Evolutionary conservation across 129 eudicot genomes (phyloP), one percentile per base, ranked within the genome.

Genomic region (Arctium lappa): DNA sequence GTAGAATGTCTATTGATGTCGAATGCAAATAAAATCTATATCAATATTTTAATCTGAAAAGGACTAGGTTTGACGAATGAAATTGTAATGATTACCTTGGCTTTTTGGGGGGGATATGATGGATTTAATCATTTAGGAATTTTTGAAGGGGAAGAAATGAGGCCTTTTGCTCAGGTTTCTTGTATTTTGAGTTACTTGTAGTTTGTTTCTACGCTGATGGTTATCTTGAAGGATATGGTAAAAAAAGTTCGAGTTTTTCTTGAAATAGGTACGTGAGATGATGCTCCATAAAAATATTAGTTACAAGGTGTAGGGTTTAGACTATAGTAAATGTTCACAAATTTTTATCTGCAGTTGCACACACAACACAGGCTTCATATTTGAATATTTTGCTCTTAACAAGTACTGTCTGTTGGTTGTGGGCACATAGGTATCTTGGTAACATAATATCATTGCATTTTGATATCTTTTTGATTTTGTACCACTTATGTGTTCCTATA

Each of bases 1-100:
- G 2, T 70, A 48, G 7, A 70, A 1, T 70, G 68, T 33, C 3
- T 29, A 32, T 81, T 38, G 42, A 73, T 73, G 48, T 40, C 44
- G 68, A 39, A 40, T 62, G 65, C 40, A 15, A 81, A 5, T 0
- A 62, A 60, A 72, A 31, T 30, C 34, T 56, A 11, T 33, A 16
- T 12, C 12, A 78, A 2, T 4, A 7, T 31, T 22, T 44, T 44
- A 69, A 22, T 60, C 7, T 16, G 16, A 46, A 68, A 22, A 80
- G 50, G 31, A 80, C 8, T 53, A 80, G 72, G 72, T 72, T 80
- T 72, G 73, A 62, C 8, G 40, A 16, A 56, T 48, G 42, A 37
- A 72, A 73, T 22, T 50, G 36, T 16, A 60, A 22, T 76, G 31
- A 66, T 66, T 37, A 6, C 76, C 50, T 72, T 10, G 32, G 76